These are phyloP conservation scores for Wallacemonas sp. DNA, from an alignment of 208 protist genomes.

Conservation along the genomic window DNA sequence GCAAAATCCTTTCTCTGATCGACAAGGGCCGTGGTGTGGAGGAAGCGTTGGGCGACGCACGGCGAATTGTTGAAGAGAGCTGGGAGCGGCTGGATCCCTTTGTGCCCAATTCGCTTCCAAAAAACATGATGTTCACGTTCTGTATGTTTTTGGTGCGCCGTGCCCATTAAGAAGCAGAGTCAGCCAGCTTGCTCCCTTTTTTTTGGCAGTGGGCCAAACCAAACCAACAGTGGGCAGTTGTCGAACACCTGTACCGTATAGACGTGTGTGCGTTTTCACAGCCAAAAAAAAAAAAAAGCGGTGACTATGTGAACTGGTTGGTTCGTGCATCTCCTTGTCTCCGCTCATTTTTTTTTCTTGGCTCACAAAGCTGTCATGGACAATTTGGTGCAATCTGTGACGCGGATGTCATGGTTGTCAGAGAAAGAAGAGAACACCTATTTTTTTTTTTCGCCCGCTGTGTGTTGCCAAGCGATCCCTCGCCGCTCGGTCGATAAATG, in stretches of 20 bases:
- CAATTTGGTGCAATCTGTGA: too few species aligned
- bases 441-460: slow-evolving; percentile 22
- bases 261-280: neutral
- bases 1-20: slow-evolving; percentile 22
- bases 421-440: too few species aligned
- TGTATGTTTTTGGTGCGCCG: slow-evolving; percentile 32
- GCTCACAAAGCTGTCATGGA: too few species aligned
- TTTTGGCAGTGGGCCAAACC: neutral
- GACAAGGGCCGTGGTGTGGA: slow-evolving; percentile 19
- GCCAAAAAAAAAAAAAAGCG: slow-evolving; percentile 6
- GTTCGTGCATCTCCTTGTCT: too few species aligned
- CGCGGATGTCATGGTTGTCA: too few species aligned
- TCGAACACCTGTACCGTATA: neutral
- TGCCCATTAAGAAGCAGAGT: slow-evolving; percentile 11
- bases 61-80: slow-evolving; percentile 19
- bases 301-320: too few species aligned
- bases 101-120: slow-evolving; percentile 41
- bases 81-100: slow-evolving; percentile 42
- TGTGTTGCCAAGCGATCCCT: too few species aligned
- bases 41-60: slow-evolving; percentile 38
- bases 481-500: too few species aligned
- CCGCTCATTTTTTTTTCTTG: too few species aligned
- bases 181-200: neutral
- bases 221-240: neutral
- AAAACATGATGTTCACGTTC: slow-evolving; percentile 52